A percentile compares a stretch with the other conserved stretches of the same genome.
These are phyloP conservation scores for Raddia distichophylla DNA, from an alignment of 176 grass and related monocot genomes.

Conservation along the genomic window DNA sequence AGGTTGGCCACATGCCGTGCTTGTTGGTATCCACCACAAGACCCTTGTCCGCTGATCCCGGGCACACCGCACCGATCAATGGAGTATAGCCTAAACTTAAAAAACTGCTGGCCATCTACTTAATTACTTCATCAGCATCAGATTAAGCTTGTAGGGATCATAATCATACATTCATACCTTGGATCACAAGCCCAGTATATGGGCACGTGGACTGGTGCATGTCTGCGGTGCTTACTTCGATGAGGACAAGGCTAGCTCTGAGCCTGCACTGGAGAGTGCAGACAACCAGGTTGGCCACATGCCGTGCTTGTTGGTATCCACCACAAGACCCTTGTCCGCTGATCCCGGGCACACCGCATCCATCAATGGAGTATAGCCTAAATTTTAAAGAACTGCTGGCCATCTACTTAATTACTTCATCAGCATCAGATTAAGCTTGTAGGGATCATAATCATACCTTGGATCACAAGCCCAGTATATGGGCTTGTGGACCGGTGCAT, in stretches of 20 bases:
- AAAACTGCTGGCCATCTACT: neutral
- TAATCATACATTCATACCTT: conserved; percentile 18
- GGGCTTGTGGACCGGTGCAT: neutral
- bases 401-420: neutral
- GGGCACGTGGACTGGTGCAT: neutral
- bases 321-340: conserved; percentile 42
- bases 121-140: conserved; percentile 1
- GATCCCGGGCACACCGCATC: conserved; percentile 45
- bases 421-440: conserved; percentile 17
- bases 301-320: conserved; percentile 31
- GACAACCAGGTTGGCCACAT: conserved; percentile 48
- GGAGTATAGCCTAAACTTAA: conserved; percentile 14
- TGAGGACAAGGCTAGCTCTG: conserved; percentile 23
- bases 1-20: conserved; percentile 47
- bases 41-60: conserved; percentile 52
- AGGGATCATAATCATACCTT: conserved; percentile 17
- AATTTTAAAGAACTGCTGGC: neutral
- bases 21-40: conserved; percentile 31
- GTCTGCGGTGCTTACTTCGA: neutral
- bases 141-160: conserved; percentile 12
- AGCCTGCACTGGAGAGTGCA: neutral
- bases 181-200: conserved; percentile 14
- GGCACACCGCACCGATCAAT: conserved; percentile 29
- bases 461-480: conserved; percentile 14
- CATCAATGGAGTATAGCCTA: conserved; percentile 13